These are phyloP conservation scores for Misopates orontium DNA, from an alignment of 257 asterid species.

Conservation along the genomic window DNA sequence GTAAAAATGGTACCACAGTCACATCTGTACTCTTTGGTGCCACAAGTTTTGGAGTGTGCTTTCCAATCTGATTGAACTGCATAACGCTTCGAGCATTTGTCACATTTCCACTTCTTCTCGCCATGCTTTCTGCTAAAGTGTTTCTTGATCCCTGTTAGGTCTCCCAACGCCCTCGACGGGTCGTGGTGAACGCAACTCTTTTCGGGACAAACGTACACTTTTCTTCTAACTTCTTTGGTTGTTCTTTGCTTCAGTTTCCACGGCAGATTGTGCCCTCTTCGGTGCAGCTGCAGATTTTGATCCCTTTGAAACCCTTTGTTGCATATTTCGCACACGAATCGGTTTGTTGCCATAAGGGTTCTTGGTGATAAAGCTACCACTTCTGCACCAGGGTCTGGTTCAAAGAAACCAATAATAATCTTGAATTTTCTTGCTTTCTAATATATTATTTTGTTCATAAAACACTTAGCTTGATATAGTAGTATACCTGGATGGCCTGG, in stretches of 20 bases:
- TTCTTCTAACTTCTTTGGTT: conserved; percentile 55
- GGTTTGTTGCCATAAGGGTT: conserved; percentile 75
- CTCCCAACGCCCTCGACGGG: conserved; percentile 91
- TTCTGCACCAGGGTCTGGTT: conserved; percentile 87
- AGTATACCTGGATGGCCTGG: conserved; percentile 91
- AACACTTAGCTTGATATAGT: too few relatives aligned
- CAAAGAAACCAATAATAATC: not conserved
- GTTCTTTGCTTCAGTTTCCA: conserved; percentile 93
- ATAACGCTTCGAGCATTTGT: conserved; percentile 76
- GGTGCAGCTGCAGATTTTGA: conserved; percentile 88
- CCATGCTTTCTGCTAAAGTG: conserved; percentile 93
- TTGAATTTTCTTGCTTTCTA: too few relatives aligned
- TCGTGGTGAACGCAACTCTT: conserved; percentile 76
- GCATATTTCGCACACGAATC: conserved; percentile 89
- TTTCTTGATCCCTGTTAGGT: conserved; percentile 90
- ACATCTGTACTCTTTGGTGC: conserved; percentile 93
- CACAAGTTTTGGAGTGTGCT: conserved; percentile 92
- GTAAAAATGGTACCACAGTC: conserved; percentile 97
- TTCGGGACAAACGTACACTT: conserved; percentile 93
- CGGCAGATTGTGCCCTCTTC: conserved; percentile 93
- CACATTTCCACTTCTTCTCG: conserved; percentile 93
- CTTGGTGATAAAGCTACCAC: conserved; percentile 86
- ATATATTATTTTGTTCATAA: too few relatives aligned
- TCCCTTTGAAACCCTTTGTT: conserved; percentile 93
- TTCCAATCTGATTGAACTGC: conserved; percentile 98